Percentiles rank a stretch among this genome's conserved stretches.
Conservation (phyloP, 1,284 basidiomycete species). For the Marasmius tenuissimus region DNA sequence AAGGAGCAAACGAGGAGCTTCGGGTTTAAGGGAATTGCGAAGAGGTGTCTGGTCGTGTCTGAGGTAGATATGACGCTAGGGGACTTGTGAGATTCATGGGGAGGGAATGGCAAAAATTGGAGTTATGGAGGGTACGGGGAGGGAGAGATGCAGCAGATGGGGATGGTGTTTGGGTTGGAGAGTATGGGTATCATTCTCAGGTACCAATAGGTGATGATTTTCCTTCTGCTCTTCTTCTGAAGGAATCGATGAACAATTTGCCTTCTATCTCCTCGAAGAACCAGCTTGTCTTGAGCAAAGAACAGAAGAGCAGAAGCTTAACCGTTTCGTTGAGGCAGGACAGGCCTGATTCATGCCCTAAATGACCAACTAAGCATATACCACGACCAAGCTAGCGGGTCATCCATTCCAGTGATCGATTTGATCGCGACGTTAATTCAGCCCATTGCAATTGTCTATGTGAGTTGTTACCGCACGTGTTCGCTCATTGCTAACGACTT, state of each 20-base stretch:
- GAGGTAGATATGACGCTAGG: conserved; percentile 85
- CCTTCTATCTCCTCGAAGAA: conserved; percentile 92
- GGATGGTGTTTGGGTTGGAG: conserved; percentile 62
- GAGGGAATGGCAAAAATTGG: conserved; percentile 53
- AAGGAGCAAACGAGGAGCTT: conserved; percentile 89
- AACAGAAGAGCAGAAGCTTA: conserved; percentile 75
- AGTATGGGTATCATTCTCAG: conserved; percentile 83
- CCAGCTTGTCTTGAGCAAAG: conserved; percentile 76
- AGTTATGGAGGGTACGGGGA: conserved; percentile 49
- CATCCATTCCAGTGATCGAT: conserved; percentile 85
- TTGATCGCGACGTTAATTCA: conserved; percentile 84
- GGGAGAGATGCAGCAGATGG: conserved; percentile 58
- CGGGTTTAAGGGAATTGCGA: conserved; percentile 80
- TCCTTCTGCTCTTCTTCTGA: background rate
- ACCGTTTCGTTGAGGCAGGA: conserved; percentile 74
- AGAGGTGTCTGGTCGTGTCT: conserved; percentile 65
- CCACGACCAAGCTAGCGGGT: conserved; percentile 68
- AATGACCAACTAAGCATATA: conserved; percentile 92
- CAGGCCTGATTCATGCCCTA: conserved; percentile 88
- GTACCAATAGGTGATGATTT: conserved; percentile 65
- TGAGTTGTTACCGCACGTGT: conserved; percentile 42
- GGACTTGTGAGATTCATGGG: conserved; percentile 84
- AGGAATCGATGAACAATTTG: conserved; percentile 44
- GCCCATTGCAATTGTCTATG: conserved; percentile 93
- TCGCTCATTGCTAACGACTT: background rate